Percentiles rank a stretch among this genome's conserved stretches.
Evolutionary conservation across 306 rosid species (phyloP).

Genomic region (Astragalus membranaceus): DNA sequence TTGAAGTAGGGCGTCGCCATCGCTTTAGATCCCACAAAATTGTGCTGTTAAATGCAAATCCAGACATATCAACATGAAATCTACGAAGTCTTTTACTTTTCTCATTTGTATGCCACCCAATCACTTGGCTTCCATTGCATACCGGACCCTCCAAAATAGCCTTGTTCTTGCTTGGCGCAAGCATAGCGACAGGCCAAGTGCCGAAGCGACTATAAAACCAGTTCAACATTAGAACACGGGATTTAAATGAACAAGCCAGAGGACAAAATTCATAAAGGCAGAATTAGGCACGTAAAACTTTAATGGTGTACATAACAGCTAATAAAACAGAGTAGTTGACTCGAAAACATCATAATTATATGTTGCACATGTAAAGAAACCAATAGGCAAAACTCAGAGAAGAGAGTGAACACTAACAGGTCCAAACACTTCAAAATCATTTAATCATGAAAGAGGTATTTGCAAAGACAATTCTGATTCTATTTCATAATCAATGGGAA

Average conservation of each 20-base stretch:
- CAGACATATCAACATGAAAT: constrained; percentile 99
- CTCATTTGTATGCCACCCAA: constrained; percentile 98
- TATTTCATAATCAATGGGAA: constrained; percentile 12
- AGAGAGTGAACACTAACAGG: not conserved
- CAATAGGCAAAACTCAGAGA: not conserved
- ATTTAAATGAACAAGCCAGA: not conserved
- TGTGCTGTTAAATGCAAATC: constrained; percentile 97
- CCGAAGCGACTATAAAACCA: constrained; percentile 70
- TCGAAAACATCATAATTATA: not conserved
- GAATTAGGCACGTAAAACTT: not conserved
- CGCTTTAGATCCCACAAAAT: constrained; percentile 92
- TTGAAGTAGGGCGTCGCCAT: constrained; percentile 69
- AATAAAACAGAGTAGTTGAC: not conserved
- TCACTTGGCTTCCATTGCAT: constrained; percentile 86
- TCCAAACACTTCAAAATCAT: not conserved
- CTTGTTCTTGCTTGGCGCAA: constrained; percentile 89
- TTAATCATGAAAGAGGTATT: constrained; percentile 11
- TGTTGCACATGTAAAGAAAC: not conserved
- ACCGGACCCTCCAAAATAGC: constrained; percentile 96
- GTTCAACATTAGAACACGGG: constrained; percentile 20
- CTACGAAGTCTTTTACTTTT: constrained; percentile 82
- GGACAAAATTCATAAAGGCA: constrained; percentile 3
- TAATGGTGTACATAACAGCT: not conserved
- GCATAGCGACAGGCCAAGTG: constrained; percentile 99
- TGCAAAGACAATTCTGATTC: constrained; percentile 5